These are phyloP conservation scores for Myxozyma vanderwaltii DNA, from an alignment of 805 yeast genomes.

Conservation along the genomic window DNA sequence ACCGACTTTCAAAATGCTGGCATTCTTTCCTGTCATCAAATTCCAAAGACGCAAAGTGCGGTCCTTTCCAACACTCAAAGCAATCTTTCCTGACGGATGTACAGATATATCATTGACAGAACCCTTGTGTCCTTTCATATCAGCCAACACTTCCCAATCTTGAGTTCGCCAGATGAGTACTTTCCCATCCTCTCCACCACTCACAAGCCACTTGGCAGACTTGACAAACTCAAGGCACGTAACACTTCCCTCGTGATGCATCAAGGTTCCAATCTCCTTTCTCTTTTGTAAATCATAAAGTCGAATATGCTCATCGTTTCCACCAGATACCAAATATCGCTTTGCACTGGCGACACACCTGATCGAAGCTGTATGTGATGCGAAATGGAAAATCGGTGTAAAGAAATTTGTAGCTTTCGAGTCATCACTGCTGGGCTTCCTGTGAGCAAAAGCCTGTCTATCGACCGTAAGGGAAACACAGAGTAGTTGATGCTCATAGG, in stretches of 20 bases:
- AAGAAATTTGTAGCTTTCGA: slow-evolving; percentile 58
- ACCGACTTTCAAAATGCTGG: slow-evolving; percentile 66
- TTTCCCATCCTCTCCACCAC: slow-evolving; percentile 89
- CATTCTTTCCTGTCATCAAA: slow-evolving; percentile 93
- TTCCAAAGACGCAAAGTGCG: slow-evolving; percentile 88
- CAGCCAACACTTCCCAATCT: slow-evolving; percentile 93
- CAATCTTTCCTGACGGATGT: slow-evolving; percentile 88
- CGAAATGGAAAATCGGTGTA: slow-evolving; percentile 93
- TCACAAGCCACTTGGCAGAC: slow-evolving; percentile 80
- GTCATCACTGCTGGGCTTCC: slow-evolving; percentile 35
- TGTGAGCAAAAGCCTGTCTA: slow-evolving; percentile 44
- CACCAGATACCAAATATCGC: slow-evolving; percentile 87
- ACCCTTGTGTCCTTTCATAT: slow-evolving; percentile 86
- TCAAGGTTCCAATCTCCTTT: slow-evolving; percentile 86
- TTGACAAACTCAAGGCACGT: slow-evolving; percentile 66
- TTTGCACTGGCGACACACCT: slow-evolving; percentile 80
- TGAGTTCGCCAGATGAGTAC: slow-evolving; percentile 91
- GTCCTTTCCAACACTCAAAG: slow-evolving; percentile 86
- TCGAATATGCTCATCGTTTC: slow-evolving; percentile 93
- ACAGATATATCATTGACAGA: slow-evolving; percentile 81
- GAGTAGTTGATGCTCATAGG: slow-evolving; percentile 89
- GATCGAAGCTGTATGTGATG: slow-evolving; percentile 88
- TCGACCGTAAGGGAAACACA: slow-evolving; percentile 58
- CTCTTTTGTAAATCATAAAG: slow-evolving; percentile 92
- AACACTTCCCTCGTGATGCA: slow-evolving; percentile 87